Conservation (phyloP, 208 protist species). For the Trichomonas vaginalis region DNA sequence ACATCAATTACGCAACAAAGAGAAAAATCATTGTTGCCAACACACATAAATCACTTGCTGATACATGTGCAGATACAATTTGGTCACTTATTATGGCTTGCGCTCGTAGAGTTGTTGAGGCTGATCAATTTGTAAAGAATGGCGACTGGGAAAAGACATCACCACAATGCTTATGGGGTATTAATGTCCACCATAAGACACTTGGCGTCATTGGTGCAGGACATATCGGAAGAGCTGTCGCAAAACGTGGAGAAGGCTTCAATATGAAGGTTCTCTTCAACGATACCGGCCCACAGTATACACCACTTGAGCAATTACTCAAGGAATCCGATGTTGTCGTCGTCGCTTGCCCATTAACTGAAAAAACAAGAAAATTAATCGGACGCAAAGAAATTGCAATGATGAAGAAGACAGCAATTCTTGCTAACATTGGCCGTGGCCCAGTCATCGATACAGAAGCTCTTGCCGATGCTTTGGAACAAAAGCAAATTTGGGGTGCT, state of each 20-base stretch:
- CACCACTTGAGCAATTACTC: conserved; percentile 20
- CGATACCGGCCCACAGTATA: not conserved
- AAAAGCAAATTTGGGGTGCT: conserved; percentile 18
- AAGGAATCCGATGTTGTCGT: conserved; percentile 29
- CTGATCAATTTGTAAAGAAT: not conserved
- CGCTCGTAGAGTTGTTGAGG: not conserved
- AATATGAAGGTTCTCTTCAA: not conserved
- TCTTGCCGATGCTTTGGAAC: conserved; percentile 20
- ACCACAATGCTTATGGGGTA: not conserved
- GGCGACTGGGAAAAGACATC: not conserved
- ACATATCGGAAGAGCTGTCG: conserved; percentile 27
- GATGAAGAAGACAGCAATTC: conserved; percentile 31
- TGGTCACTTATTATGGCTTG: conserved; percentile 16
- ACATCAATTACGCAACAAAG: not conserved
- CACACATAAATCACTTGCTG: conserved; percentile 27
- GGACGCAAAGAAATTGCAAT: not conserved
- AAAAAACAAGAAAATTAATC: conserved; percentile 25
- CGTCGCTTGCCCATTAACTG: conserved; percentile 22
- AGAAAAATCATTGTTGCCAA: conserved; percentile 17
- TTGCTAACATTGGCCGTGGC: conserved; percentile 34
- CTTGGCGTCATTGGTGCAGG: conserved; percentile 33
- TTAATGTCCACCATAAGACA: conserved; percentile 8
- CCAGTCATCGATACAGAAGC: conserved; percentile 20
- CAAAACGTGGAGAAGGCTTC: not conserved
- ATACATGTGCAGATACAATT: conserved; percentile 29